Conservation (phyloP, 345 rosid species). For the Syzygium aqueum region DNA sequence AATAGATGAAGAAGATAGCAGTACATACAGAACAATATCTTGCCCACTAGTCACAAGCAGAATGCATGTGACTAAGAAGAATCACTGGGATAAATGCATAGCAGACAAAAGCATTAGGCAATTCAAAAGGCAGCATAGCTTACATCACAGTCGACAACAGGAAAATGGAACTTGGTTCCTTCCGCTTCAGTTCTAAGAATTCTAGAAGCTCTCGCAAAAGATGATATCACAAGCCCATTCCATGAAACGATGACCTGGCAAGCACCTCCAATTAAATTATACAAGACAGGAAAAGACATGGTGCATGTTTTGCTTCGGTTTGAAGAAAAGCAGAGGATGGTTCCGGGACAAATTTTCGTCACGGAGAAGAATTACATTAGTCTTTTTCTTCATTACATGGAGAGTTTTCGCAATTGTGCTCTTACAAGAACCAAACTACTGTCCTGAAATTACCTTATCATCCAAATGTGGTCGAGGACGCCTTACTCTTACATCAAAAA, state of each 20-base stretch:
- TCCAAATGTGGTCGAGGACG: slow-evolving; percentile 90
- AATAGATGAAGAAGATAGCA: neutral
- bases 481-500: slow-evolving; percentile 52
- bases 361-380: neutral
- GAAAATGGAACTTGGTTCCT: slow-evolving; percentile 42
- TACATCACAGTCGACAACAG: slow-evolving; percentile 71
- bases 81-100: neutral
- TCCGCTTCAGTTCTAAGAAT: slow-evolving; percentile 53
- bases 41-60: neutral
- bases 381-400: neutral
- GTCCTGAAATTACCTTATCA: slow-evolving; percentile 49
- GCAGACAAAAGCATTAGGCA: neutral
- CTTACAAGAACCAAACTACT: neutral
- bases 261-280: slow-evolving; percentile 2
- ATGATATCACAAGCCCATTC: slow-evolving; percentile 86
- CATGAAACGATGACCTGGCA: slow-evolving; percentile 85
- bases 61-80: neutral
- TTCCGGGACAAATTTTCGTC: neutral
- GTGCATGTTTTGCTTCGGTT: neutral
- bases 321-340: neutral
- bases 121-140: slow-evolving; percentile 8
- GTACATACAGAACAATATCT: neutral
- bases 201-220: slow-evolving; percentile 85
- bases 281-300: neutral
- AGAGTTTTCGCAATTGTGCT: neutral